Evolutionary conservation across 2,329 filamentous ascomycete species (phyloP), one percentile per base, ranked within the genome.

Genomic region (Allantophomopsis lycopodina): DNA sequence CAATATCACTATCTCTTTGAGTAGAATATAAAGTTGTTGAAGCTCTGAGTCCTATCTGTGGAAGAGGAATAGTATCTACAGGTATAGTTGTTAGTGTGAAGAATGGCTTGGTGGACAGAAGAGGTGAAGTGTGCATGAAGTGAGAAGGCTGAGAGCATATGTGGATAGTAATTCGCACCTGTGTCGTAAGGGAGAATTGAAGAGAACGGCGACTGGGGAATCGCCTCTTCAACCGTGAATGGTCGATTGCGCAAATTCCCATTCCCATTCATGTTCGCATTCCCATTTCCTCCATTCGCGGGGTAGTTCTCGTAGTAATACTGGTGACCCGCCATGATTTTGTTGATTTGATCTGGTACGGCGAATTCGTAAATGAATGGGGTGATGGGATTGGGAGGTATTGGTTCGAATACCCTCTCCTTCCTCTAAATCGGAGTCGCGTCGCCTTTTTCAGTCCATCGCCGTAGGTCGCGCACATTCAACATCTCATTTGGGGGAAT

Each of bases 141-240:
- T 17, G 35, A 39, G n/a, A 37, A 35, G 34, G 23, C 37, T 30
- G 28, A 33, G 32, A 14, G 35, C 21, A 14, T 28, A 21, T 17
- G 34, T 47, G 38, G 40, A 33, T 23, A 20, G 44, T 40, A 28
- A 45, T 41, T 12, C 16, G 46, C 60, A 87, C 84, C 77, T 48
- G 82, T 73, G 56, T 82, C 75, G 58, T 89, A 85, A 2, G 84
- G 83, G 39, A 84, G 70, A 37, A 88, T 80, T 3, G 83, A 86
- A 37, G 79, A 83, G 55, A 89, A 79, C 17, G 85, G 84, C 38
- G 83, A 84, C 60, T 79, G 88, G n/a, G 83, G 81, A 35, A 91
- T 66, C 21, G 83, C 83, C 54, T 91, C 82, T 41, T 80, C 72
- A 11, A 91, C 71, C 3, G 71, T 72, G 53, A 79, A 76, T 1